Evolutionary conservation across 164 flowering plant genomes (phyloP), one percentile per base, ranked within the genome.

Genomic region (Tinospora cordifolia): DNA sequence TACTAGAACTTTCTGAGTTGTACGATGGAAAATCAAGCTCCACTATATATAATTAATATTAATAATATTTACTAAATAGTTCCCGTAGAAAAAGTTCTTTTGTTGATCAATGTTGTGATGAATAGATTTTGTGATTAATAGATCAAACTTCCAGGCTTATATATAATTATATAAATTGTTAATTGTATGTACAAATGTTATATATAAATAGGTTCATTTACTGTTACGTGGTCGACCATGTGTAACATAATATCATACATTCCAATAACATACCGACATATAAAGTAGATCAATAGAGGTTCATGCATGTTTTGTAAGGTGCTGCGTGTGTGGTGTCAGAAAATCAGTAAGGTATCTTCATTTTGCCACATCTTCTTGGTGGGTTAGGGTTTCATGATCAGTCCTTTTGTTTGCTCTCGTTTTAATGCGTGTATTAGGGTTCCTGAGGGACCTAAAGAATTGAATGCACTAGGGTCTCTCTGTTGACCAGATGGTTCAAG

Each of bases 401-500:
- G 17, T 41, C 11, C 26, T 39, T 15, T 19, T 6, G 2, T 27
- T 12, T 38, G n/a, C n/a, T n/a, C n/a, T n/a, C n/a, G 44, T 74
- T 74, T 76, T 25, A 44, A 30, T 30, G 36, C 36, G 4, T 4
- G 14, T 40, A 75, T 72, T 78, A 79, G 76, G 77, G 65, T 63
- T 70, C 75, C 78, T 68, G 58, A 75, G 81, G 78, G 21, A 54
- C 60, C 60, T 54, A 8, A 54, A 70, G 82, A 78, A 85, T 83
- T 83, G 46, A 76, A 74, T 78, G 80, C 78, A 51, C 0, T 72
- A 71, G 5, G 8, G 60, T 44, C 68, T 72, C 19, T 39, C 70
- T 70, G 78, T 68, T 59, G 57, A 72, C 75, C 75, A 39, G 80
- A 75, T 80, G 75, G 75, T 79, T 82, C 85, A 81, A 77, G 60